These are phyloP conservation scores for Tieghemiomyces parasiticus DNA, from an alignment of 192 early-diverging fungal genomes.

Conservation along the genomic window DNA sequence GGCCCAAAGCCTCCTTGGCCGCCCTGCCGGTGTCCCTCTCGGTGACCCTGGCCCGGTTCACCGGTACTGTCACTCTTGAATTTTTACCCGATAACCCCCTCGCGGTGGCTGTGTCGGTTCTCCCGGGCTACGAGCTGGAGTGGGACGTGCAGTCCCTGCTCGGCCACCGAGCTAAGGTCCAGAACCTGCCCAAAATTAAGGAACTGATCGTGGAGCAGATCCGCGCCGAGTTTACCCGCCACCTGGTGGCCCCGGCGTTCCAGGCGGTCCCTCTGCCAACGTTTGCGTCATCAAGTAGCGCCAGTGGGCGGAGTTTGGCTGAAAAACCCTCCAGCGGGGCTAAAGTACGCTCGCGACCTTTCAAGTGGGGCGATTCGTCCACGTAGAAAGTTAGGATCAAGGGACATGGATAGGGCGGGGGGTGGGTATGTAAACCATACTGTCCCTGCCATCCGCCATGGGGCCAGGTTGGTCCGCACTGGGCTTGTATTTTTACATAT, in stretches of 20 bases:
- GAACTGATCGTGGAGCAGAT: slow-evolving; percentile 65
- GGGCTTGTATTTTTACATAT: no score
- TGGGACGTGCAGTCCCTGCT: slow-evolving; percentile 81
- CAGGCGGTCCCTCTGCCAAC: slow-evolving; percentile 20
- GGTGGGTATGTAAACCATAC: no score
- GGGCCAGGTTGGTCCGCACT: no score
- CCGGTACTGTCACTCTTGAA: slow-evolving; percentile 57
- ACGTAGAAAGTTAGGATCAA: no score
- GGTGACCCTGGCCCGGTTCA: slow-evolving; percentile 74
- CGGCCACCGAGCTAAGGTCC: slow-evolving; percentile 92
- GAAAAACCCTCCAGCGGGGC: no score
- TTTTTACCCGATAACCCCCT: slow-evolving; percentile 18
- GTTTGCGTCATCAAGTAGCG: no score
- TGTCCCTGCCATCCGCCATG: no score
- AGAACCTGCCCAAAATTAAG: slow-evolving; percentile 88
- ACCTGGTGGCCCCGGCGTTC: slow-evolving; percentile 27
- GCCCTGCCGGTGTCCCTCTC: slow-evolving; percentile 82
- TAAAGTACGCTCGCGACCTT: no score
- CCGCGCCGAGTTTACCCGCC: slow-evolving; percentile 28
- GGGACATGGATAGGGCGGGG: no score
- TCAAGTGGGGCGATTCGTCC: no score
- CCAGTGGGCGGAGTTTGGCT: no score
- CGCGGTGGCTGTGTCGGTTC: slow-evolving; percentile 20
- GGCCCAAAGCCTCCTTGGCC: slow-evolving; percentile 80
- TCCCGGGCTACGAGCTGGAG: slow-evolving; percentile 63